These are phyloP conservation scores for Fagopyrum homotropicum DNA, from an alignment of 148 eudicot genomes.

Conservation along the genomic window DNA sequence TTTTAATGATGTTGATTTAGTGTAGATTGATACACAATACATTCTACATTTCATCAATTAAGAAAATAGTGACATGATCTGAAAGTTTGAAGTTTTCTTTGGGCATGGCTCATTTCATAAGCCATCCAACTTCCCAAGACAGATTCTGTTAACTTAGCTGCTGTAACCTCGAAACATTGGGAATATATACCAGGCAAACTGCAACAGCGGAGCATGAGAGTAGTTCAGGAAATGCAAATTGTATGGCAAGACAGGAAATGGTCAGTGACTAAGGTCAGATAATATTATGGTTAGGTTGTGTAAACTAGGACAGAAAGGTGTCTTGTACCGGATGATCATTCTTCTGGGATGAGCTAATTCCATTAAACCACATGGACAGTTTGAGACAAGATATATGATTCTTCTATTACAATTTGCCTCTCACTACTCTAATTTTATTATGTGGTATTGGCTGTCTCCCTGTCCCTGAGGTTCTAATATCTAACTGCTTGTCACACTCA, in stretches of 20 bases:
- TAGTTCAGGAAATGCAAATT: neutral
- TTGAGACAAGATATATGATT: too few relatives aligned
- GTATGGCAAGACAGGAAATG: neutral
- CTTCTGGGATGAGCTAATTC: too few relatives aligned
- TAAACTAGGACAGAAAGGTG: neutral
- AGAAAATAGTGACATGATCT: neutral
- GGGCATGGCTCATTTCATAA: neutral
- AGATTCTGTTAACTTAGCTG: neutral
- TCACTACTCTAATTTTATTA: neutral
- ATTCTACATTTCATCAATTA: neutral
- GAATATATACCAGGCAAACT: neutral
- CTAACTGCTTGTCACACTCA: neutral
- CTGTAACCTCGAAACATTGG: neutral
- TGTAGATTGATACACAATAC: neutral
- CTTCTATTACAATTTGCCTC: neutral
- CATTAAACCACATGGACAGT: too few relatives aligned
- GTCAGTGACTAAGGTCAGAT: neutral
- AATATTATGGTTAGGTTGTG: neutral
- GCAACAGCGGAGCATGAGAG: neutral
- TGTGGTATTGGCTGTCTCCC: neutral
- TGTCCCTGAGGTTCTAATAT: neutral
- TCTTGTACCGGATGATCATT: neutral
- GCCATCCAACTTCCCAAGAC: neutral
- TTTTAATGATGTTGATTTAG: neutral
- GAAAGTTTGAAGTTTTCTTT: neutral